These are phyloP conservation scores for Dichotomopilus funicola DNA, from an alignment of 2,329 filamentous ascomycete species.

Conservation along the genomic window DNA sequence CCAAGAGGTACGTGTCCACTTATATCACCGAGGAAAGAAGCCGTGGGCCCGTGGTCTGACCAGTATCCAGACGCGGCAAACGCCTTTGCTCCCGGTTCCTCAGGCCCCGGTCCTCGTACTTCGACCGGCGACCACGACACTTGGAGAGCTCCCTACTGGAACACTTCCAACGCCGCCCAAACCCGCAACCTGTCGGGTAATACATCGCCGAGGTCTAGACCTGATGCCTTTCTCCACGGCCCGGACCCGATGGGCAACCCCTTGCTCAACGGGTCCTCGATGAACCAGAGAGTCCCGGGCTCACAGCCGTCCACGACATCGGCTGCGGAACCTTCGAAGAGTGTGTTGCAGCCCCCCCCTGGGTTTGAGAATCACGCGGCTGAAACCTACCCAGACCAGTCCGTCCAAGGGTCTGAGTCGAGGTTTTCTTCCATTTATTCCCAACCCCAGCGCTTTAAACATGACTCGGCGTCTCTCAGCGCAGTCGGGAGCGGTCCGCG, in stretches of 20 bases:
- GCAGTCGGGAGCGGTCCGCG: conserved; percentile 40
- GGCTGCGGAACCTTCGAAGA: conserved; percentile 40
- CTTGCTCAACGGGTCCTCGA: conserved; percentile 28
- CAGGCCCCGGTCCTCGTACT: conserved; percentile 63
- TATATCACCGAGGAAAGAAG: background rate
- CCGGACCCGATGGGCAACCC: conserved; percentile 33
- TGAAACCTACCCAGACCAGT: conserved; percentile 29
- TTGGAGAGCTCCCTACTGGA: conserved; percentile 54
- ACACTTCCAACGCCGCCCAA: conserved; percentile 41
- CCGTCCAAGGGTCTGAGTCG: conserved; percentile 1
- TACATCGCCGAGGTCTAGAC: conserved; percentile 53
- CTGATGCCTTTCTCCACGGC: conserved; percentile 37
- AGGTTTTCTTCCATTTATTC: too few relatives aligned
- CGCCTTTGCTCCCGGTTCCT: conserved; percentile 45
- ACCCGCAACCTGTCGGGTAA: conserved; percentile 42
- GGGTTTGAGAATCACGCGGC: conserved; percentile 34
- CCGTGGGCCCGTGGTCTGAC: conserved; percentile 17
- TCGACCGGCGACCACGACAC: conserved; percentile 62
- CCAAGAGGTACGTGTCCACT: conserved; percentile 24
- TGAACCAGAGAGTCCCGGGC: conserved; percentile 17
- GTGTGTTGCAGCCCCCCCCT: conserved; percentile 34
- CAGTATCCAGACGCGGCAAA: conserved; percentile 33
- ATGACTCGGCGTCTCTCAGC: conserved; percentile 33
- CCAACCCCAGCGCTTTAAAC: too few relatives aligned
- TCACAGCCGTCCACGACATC: conserved; percentile 32